Evolutionary conservation across 2,329 filamentous ascomycete species (phyloP), one percentile per base, ranked within the genome.

Genomic region (Pseudocercospora macadamiae): DNA sequence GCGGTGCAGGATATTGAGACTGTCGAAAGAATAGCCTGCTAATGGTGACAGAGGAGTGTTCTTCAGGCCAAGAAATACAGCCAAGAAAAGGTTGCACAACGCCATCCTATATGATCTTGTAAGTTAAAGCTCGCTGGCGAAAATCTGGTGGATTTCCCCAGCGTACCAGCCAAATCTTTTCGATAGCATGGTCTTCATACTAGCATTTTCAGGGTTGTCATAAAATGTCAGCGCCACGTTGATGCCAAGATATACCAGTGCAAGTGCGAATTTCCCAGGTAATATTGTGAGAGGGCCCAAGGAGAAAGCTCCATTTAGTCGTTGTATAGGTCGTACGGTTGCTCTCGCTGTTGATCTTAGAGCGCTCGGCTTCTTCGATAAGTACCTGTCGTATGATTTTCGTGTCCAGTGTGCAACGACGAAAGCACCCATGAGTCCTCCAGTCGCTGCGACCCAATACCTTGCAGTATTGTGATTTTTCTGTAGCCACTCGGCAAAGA

Each of bases 1-100:
- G 37, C 68, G 63, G 62, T 70, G 68, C 23, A 69, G 34, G 4
- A 64, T 53, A 28, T 69, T 67, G 42, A 70, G 37, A 25, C 51
- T 61, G 32, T 68, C 63, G 52, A 67, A 70, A 19, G 63, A 65
- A 9, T 54, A 47, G 34, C 65, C 67, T 19, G 66, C 61, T 9
- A 69, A 52, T 3, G 66, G 64, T 19, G 67, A 70, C 8, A 70
- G 51, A 2, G 66, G 67, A 2, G 66, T 66, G 28, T 66, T 66
- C 48, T 68, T 69, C n/a, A 68, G 59, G 3, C 54, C 67, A 4
- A 68, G 61, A 25, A 69, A 66, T 21, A 69, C 37, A 28, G 60
- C 59, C 2, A 69, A 55, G 54, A 58, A 62, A 53, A 69, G 55
- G 57, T 68, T 68, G 52, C 55, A 64, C 23, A 67, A 48, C 3